Evolutionary conservation across 1,284 basidiomycete genomes (phyloP).

Genomic region (Vanrija humicola): DNA sequence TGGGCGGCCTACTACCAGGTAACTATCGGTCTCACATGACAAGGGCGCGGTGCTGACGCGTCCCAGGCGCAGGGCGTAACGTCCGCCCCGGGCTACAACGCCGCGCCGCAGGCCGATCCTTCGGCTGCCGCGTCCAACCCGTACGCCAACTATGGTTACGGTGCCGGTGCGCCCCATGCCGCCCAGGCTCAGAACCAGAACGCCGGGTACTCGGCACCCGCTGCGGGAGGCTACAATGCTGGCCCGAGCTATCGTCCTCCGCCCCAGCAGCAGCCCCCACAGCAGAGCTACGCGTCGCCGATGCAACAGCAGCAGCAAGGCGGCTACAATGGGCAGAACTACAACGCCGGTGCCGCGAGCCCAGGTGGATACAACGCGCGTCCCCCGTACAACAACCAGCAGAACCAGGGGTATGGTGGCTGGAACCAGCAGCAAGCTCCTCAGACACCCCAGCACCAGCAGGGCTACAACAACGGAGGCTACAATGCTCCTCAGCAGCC

Average conservation of each 20-base stretch:
- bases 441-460: neutral
- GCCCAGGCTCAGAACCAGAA: neutral
- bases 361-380: too few relatives aligned
- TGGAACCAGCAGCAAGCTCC: neutral
- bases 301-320: slow-evolving; percentile 9
- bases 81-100: slow-evolving; percentile 2
- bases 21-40: slow-evolving; percentile 1
- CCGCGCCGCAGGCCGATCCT: slow-evolving; percentile 26
- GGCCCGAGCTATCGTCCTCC: slow-evolving; percentile 3
- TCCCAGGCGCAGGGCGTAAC: slow-evolving; percentile 1
- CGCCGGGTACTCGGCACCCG: neutral
- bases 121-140: slow-evolving; percentile 26
- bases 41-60: neutral
- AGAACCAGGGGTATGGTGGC: slow-evolving; percentile 2
- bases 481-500: slow-evolving; percentile 15
- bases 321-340: slow-evolving; percentile 15
- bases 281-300: neutral
- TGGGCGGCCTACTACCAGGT: slow-evolving; percentile 49
- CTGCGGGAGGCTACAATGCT: slow-evolving; percentile 6
- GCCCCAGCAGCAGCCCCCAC: slow-evolving; percentile 4
- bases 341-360: neutral
- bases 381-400: neutral
- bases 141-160: slow-evolving; percentile 48
- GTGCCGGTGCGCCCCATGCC: slow-evolving; percentile 36
- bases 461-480: slow-evolving; percentile 6